A percentile compares a stretch with the other conserved stretches of the same genome.
These are phyloP conservation scores for Saccharomycopsis amapae DNA, from an alignment of 805 yeast species.

Conservation along the genomic window DNA sequence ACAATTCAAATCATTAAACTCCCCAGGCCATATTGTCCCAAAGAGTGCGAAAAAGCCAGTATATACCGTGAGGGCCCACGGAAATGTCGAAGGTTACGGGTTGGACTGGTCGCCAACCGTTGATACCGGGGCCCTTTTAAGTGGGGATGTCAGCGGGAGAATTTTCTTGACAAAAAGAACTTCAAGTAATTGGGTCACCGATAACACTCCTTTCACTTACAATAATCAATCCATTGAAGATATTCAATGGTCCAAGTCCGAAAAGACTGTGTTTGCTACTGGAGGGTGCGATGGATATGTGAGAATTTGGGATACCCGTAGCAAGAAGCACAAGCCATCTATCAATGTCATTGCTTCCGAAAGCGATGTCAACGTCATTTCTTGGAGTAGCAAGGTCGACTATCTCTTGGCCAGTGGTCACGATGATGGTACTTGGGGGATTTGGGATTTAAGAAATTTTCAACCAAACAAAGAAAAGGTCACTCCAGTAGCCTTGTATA, in stretches of 20 bases:
- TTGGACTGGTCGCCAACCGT: slow-evolving; percentile 92
- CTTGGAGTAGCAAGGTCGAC: slow-evolving; percentile 86
- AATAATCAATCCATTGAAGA: slow-evolving; percentile 83
- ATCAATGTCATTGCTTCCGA: slow-evolving; percentile 72
- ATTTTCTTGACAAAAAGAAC: slow-evolving; percentile 73
- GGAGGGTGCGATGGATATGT: slow-evolving; percentile 88
- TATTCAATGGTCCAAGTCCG: slow-evolving; percentile 92
- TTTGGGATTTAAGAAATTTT: slow-evolving; percentile 93
- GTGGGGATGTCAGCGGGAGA: slow-evolving; percentile 87
- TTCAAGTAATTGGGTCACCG: slow-evolving; percentile 76
- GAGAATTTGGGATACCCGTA: slow-evolving; percentile 95
- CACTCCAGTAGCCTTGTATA: slow-evolving; percentile 87
- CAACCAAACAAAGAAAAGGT: slow-evolving; percentile 38
- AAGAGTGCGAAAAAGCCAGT: slow-evolving; percentile 71
- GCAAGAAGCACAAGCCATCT: slow-evolving; percentile 87
- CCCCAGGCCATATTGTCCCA: slow-evolving; percentile 79
- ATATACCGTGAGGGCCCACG: slow-evolving; percentile 78
- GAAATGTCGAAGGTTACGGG: slow-evolving; percentile 96
- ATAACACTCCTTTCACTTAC: slow-evolving; percentile 62
- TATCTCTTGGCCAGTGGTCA: slow-evolving; percentile 92
- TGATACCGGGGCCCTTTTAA: slow-evolving; percentile 69
- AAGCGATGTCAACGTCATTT: slow-evolving; percentile 87
- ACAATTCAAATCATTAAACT: slow-evolving; percentile 75
- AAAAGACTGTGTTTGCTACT: slow-evolving; percentile 90
- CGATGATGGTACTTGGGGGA: slow-evolving; percentile 96